A percentile compares a stretch with the other conserved stretches of the same genome.
phyloP scores from a whole-genome alignment of 345 rosid genomes.

The Sonneratia caseolaris region DNA sequence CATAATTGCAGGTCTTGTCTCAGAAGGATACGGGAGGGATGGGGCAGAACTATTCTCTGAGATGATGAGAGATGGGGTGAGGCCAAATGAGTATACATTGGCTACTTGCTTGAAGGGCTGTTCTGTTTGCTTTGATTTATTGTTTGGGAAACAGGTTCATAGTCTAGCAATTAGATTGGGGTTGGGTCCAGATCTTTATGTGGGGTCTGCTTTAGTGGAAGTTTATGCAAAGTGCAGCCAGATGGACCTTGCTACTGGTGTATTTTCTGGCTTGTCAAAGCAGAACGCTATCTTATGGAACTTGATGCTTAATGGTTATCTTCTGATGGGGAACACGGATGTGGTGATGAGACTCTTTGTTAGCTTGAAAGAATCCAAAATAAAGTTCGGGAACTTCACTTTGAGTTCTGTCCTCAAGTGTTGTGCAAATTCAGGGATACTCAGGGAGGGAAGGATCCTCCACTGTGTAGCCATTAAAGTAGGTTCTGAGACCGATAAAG shows the following conservation, averaged over 20 bases:
- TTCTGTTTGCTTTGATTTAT: conserved; percentile 22
- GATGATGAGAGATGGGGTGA: conserved; percentile 26
- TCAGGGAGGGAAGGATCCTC: conserved; percentile 26
- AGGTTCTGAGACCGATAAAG: conserved; percentile 28
- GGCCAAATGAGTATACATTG: conserved; percentile 26
- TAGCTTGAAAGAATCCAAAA: conserved; percentile 24
- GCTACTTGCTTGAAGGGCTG: conserved; percentile 35
- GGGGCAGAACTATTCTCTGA: conserved; percentile 19
- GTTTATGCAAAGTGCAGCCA: conserved; percentile 33
- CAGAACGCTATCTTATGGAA: conserved; percentile 35
- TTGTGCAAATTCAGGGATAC: conserved; percentile 19
- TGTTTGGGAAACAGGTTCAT: conserved; percentile 34
- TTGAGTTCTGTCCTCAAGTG: conserved; percentile 32
- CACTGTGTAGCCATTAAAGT: conserved; percentile 31
- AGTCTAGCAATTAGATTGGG: conserved; percentile 28
- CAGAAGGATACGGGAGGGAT: conserved; percentile 16
- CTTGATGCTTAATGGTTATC: conserved; percentile 36
- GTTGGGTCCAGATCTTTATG: conserved; percentile 22
- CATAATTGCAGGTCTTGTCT: conserved; percentile 24
- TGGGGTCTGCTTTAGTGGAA: conserved; percentile 39
- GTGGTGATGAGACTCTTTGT: conserved; percentile 24
- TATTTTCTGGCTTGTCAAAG: conserved; percentile 25
- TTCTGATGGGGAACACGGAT: conserved; percentile 20
- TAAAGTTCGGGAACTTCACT: conserved; percentile 23
- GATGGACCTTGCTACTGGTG: conserved; percentile 28